Conservation (phyloP, 768 basidiomycete species). For the Termitomyces sp. region DNA sequence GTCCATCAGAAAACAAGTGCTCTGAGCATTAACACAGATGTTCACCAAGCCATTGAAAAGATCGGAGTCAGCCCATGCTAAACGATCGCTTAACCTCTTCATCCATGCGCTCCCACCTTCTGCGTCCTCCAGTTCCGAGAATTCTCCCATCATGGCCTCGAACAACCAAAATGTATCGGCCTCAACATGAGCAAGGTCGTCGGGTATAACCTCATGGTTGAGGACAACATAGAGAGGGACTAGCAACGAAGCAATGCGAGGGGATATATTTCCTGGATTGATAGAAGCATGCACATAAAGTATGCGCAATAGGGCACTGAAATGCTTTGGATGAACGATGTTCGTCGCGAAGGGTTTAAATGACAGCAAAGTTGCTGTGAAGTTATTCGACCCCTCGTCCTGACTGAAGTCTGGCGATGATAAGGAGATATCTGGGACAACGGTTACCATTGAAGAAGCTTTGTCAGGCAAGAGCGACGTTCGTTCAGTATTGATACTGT, state of each 20-base stretch:
- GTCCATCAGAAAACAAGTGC: conserved; percentile 1
- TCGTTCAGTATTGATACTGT: conserved; percentile 26
- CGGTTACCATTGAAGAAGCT: conserved; percentile 15
- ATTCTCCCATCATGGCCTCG: conserved; percentile 67
- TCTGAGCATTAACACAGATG: not conserved
- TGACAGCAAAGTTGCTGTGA: conserved; percentile 43
- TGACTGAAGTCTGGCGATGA: conserved; percentile 27
- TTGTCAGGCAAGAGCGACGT: conserved; percentile 28
- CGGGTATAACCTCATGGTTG: conserved; percentile 52
- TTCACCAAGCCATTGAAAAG: conserved; percentile 56
- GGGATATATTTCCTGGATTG: conserved; percentile 68
- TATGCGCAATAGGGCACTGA: conserved; percentile 60
- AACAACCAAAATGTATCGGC: conserved; percentile 84
- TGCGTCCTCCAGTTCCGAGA: conserved; percentile 68
- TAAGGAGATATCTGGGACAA: conserved; percentile 30
- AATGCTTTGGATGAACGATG: conserved; percentile 52
- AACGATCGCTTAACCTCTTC: conserved; percentile 51
- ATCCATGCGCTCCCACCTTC: conserved; percentile 60
- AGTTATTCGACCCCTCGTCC: conserved; percentile 19
- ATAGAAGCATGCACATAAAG: conserved; percentile 66
- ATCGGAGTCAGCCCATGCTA: conserved; percentile 61
- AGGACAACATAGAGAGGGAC: conserved; percentile 65
- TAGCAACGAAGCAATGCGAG: conserved; percentile 63
- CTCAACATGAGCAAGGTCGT: conserved; percentile 62
- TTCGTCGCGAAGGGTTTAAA: conserved; percentile 40